phyloP scores from a whole-genome alignment of 371 early-diverging fungal genomes.

The Syncephalastrum racemosum region DNA sequence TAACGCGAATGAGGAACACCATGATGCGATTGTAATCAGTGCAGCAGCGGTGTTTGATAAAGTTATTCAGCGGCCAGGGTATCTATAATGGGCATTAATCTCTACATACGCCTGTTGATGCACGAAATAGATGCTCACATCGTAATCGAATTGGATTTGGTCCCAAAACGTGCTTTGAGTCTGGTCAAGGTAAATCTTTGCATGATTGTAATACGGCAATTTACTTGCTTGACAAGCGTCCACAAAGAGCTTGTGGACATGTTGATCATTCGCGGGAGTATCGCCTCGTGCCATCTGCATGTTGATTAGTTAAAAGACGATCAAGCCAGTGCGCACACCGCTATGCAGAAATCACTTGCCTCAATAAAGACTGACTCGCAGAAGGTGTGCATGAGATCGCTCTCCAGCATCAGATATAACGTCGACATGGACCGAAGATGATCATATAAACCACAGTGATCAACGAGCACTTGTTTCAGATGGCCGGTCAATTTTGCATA shows the following conservation, averaged over 20 bases:
- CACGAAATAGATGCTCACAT: constrained; percentile 20
- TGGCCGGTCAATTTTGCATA: constrained; percentile 19
- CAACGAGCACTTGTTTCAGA: constrained; percentile 21
- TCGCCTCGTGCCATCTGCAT: not conserved
- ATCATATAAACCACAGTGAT: constrained; percentile 16
- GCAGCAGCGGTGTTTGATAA: constrained; percentile 28
- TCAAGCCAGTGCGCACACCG: not conserved
- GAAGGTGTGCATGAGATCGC: constrained; percentile 44
- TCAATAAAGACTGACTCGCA: constrained; percentile 32
- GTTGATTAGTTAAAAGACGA: not conserved
- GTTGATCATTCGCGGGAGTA: not conserved
- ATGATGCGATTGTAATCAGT: constrained; percentile 33
- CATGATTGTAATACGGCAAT: constrained; percentile 11
- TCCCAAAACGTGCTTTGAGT: constrained; percentile 16
- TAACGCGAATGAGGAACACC: constrained; percentile 37
- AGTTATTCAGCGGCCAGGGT: constrained; percentile 51
- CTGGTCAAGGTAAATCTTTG: not conserved
- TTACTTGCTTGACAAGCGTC: constrained; percentile 20
- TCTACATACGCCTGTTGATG: not conserved
- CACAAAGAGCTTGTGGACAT: constrained; percentile 30
- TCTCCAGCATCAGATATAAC: constrained; percentile 44
- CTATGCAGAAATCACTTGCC: constrained; percentile 1
- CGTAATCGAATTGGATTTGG: constrained; percentile 31
- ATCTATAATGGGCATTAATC: constrained; percentile 18
- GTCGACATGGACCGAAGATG: constrained; percentile 26